Base-by-base conservation (phyloP, 768 basidiomycete species). In the Suillus bovinus region DNA sequence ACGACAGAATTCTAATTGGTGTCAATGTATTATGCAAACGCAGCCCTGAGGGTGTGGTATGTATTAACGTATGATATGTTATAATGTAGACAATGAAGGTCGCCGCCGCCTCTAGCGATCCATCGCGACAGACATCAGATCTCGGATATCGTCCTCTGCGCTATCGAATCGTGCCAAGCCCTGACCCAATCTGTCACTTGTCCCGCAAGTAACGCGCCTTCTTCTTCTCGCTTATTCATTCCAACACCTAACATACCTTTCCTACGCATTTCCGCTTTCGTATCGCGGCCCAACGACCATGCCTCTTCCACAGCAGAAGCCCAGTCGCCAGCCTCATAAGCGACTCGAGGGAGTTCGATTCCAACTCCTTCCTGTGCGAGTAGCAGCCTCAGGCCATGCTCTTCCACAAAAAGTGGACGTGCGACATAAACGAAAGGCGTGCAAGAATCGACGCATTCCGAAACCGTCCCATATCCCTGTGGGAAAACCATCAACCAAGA, bases 371-470 rank as follows among this genome's bases (percentile, higher is more conserved):
- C 83, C 27, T 75, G 76, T 42, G 84, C 78, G 42, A 93, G 83
- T 36, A 89, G 77, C 16, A 87, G 77, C 5, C 85, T 83, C 36
- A 93, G 77, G 4, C 91, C 91, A 67, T 89, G 86, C 70, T 93
- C 91, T 68, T 93, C 91, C 46, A 92, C 84, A 67, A 93, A 93
- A 41, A 92, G 77, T 0, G 91, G 91, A 2, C 91, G 81, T 2
- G 91, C 87, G 14, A 93, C 89, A 69, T 88, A 93, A 36, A 93
- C 84, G 62, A 93, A 91, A 5, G 91, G 88, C 17, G 91, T 91
- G 64, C 83, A 83, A 5, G 87, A 80, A 67, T 91, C 89, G 20
- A 92, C 84, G 63, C 89, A 90, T 69, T 93, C 91, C 1, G 90
- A 84, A 52, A 90, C 90, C 0, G 90, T 91, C 16, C 91, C 91